Evolutionary conservation across 2,329 filamentous ascomycete genomes (phyloP).

Genomic region (Pestalotiopsis sp.): DNA sequence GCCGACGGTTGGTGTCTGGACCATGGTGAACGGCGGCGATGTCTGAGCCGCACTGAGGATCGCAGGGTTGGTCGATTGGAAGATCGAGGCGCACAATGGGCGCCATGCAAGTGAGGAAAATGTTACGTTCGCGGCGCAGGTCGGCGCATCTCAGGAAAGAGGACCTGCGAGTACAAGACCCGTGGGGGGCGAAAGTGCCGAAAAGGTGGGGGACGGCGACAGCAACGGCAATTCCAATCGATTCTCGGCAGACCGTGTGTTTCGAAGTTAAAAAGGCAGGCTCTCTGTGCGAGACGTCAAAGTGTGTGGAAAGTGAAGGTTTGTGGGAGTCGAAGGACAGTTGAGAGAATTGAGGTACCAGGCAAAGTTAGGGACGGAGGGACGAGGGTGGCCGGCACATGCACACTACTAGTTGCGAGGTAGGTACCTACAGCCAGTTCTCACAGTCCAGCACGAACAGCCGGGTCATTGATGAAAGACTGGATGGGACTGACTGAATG

Average conservation of each 20-base stretch:
- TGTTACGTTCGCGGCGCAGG: constrained; percentile 9
- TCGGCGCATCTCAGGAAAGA: constrained; percentile 10
- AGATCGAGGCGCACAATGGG: neutral
- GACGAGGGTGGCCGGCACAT: constrained; percentile 7
- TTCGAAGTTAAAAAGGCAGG: neutral
- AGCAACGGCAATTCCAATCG: neutral
- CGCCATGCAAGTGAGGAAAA: constrained; percentile 10
- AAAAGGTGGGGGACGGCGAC: neutral
- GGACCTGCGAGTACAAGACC: constrained; percentile 5
- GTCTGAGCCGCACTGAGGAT: neutral
- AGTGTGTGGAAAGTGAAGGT: neutral
- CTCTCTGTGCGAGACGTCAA: neutral
- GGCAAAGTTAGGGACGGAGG: constrained; percentile 3
- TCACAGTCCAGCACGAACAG: neutral
- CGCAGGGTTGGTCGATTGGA: constrained; percentile 18
- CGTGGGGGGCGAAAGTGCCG: neutral
- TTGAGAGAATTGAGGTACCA: constrained; percentile 5
- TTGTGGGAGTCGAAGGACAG: neutral
- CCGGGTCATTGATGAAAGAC: too few relatives aligned
- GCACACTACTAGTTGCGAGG: neutral
- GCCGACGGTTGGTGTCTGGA: constrained; percentile 16
- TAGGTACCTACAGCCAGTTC: neutral
- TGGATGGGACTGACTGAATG: too few relatives aligned
- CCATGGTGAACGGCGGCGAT: neutral
- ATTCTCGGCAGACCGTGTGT: neutral